Percentiles rank a stretch among this genome's conserved stretches.
Conservation (phyloP, 306 rosid species). For the Vicia faba region DNA sequence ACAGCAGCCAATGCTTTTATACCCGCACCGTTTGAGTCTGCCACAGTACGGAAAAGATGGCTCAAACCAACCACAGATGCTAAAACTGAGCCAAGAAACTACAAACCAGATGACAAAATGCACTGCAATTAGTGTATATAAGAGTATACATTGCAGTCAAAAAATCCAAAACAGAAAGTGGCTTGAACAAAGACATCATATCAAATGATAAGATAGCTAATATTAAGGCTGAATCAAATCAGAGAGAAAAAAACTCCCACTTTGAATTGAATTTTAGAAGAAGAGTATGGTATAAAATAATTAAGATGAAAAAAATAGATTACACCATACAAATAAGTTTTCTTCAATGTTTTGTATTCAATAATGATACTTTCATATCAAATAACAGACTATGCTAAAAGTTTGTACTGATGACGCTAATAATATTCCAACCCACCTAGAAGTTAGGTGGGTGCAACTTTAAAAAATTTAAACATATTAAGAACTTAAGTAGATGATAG, state of each 20-base stretch:
- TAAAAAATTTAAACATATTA: no score
- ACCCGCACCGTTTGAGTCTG: conserved; percentile 61
- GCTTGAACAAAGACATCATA: conserved; percentile 25
- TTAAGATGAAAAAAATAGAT: not conserved
- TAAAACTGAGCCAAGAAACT: conserved; percentile 65
- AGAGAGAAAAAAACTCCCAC: not conserved
- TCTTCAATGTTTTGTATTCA: not conserved
- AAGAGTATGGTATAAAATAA: not conserved
- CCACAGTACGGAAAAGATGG: conserved; percentile 59
- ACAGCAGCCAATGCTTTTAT: conserved; percentile 64
- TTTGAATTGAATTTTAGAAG: not conserved
- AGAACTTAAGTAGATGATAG: not conserved
- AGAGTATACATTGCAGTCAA: conserved; percentile 35
- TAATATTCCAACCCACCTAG: conserved; percentile 25
- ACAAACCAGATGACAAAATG: conserved; percentile 41
- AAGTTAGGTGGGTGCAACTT: conserved; percentile 19
- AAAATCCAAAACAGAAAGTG: conserved; percentile 31
- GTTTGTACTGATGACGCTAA: not conserved
- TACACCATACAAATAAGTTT: not conserved
- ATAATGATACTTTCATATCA: not conserved
- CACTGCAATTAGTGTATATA: conserved; percentile 40
- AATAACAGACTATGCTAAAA: not conserved
- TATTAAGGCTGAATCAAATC: conserved; percentile 17
- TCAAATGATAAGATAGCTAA: conserved; percentile 28
- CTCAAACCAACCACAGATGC: conserved; percentile 82